phyloP scores from a whole-genome alignment of 306 rosid species.

The Dicorynia guianensis region DNA sequence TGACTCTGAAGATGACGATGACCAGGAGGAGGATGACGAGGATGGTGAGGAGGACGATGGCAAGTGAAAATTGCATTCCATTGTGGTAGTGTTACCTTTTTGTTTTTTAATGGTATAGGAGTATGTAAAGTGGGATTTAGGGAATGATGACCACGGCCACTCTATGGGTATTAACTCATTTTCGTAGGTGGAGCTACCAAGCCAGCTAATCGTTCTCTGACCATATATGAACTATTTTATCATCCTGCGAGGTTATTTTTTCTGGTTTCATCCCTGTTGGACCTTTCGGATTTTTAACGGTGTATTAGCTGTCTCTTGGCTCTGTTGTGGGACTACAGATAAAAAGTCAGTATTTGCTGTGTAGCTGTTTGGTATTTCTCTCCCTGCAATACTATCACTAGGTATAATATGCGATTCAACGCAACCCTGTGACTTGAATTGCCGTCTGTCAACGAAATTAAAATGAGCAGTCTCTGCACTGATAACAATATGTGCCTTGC shows the following conservation, averaged over 20 bases:
- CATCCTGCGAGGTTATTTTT: constrained; percentile 44
- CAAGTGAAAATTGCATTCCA: constrained; percentile 49
- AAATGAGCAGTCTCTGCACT: too few species aligned
- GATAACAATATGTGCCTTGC: too few species aligned
- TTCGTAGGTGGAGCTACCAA: constrained; percentile 35
- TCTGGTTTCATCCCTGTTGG: constrained; percentile 41
- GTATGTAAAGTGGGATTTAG: constrained; percentile 57
- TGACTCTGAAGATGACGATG: constrained; percentile 72
- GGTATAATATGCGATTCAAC: too few species aligned
- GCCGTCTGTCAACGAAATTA: too few species aligned
- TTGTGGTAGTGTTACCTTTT: constrained; percentile 28
- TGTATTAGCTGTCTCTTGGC: constrained; percentile 32
- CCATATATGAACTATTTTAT: constrained; percentile 11
- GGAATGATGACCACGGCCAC: constrained; percentile 46
- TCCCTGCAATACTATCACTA: too few species aligned
- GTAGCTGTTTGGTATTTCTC: constrained; percentile 33
- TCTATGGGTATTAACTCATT: constrained; percentile 37
- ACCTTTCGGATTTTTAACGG: constrained; percentile 31
- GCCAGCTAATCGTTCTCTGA: constrained; percentile 42
- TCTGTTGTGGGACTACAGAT: constrained; percentile 13
- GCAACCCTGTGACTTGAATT: too few species aligned
- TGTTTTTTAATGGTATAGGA: constrained; percentile 43
- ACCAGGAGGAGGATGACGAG: constrained; percentile 60
- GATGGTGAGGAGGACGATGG: constrained; percentile 61
- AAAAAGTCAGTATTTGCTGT: constrained; percentile 36